Evolutionary conservation across 495 filamentous ascomycete genomes (phyloP), one percentile per base, ranked within the genome.

Genomic region (Symbiotaphrina buchneri): DNA sequence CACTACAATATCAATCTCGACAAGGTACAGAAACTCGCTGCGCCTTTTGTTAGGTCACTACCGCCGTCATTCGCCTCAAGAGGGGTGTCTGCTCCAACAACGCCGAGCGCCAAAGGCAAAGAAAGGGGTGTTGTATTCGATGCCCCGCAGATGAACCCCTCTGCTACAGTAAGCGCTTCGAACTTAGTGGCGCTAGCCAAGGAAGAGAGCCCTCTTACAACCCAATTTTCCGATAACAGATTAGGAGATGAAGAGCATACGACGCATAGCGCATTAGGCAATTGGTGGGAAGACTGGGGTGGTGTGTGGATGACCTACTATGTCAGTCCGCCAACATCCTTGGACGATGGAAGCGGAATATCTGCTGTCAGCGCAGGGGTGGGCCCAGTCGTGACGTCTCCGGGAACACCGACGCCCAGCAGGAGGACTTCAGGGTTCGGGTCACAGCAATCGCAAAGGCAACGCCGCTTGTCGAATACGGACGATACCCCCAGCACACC

Each of bases 1-100:
- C 85, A 95, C 47, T 97, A 93, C 58, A 84, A 83, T 42, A 84
- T 97, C 49, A 78, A 91, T 43, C 61, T 95, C 18, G 83, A 94
- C 23, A 73, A 77, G 36, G 61, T 99, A 31, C 71, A 78, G 26
- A 75, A 75, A 43, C 55, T 95, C 17, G 72, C 87, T 3, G 58
- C 71, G 21, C 81, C 87, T 7, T 92, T 95, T 45, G 56, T 71
- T 5, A 87, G 77, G 61, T 73, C 44, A 41, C 61, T 38, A 38
- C 52, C 40, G 35, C 51, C 41, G 31, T 46, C 40, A 32, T 47
- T 49, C 1, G 28, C 32, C 17, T 33, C 39, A 18, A 39, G 59
- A 21, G 24, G 43, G 0, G 59, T 54, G 17, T 32, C 54, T 18
- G 41, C 57, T 6, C 49, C 58, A 10, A 59, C 63, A 7, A 59